Conservation (phyloP, 306 rosid genomes). For the Gillenia trifoliata region DNA sequence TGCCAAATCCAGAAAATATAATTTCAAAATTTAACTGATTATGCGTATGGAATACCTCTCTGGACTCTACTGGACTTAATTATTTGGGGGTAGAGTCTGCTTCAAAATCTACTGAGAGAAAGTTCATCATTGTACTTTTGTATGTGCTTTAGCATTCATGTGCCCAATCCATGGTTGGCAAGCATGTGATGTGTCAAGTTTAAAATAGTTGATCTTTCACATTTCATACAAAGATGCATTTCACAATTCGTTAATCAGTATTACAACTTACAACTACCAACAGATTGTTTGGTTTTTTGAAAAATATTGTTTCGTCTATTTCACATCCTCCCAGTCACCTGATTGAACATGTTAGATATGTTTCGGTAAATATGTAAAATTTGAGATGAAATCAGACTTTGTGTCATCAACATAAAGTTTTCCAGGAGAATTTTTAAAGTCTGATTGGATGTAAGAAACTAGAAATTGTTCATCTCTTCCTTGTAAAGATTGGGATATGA, state of each 20-base stretch:
- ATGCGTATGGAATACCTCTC: not conserved
- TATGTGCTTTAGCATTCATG: not conserved
- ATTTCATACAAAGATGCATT: not conserved
- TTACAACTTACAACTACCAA: no score
- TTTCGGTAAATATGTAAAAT: no score
- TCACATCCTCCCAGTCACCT: not conserved
- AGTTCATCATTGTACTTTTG: not conserved
- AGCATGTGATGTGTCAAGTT: not conserved
- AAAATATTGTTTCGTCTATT: not conserved
- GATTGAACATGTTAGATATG: not conserved
- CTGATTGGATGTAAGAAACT: not conserved
- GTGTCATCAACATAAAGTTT: no score
- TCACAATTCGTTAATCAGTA: no score
- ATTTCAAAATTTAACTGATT: not conserved
- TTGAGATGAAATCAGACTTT: no score
- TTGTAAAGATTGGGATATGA: not conserved
- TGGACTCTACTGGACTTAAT: not conserved
- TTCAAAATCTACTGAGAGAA: not conserved
- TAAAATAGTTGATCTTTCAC: not conserved
- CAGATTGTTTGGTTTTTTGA: not conserved
- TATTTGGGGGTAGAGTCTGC: not conserved
- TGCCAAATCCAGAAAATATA: not conserved
- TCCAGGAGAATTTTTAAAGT: no score
- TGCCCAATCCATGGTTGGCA: no score
- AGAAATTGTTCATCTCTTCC: not conserved